A percentile compares a stretch with the other conserved stretches of the same genome.
phyloP scores from a whole-genome alignment of 2,329 filamentous ascomycete genomes.

The Pseudogymnoascus sp. region DNA sequence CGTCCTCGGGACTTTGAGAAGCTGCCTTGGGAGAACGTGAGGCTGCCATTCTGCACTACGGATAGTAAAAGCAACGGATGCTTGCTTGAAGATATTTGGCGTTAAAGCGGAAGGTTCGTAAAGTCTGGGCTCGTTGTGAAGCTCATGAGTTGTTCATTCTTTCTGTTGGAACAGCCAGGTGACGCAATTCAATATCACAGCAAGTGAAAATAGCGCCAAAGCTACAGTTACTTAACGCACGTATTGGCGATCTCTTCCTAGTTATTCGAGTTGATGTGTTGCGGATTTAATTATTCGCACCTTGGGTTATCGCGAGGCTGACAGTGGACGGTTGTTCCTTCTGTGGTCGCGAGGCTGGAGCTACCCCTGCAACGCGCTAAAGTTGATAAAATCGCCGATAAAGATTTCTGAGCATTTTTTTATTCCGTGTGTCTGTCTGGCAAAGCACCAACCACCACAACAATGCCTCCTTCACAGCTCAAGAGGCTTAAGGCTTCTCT shows the following conservation, averaged over 20 bases:
- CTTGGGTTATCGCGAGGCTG: background rate
- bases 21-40: background rate
- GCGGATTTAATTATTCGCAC: background rate
- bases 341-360: background rate
- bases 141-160: background rate
- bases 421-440: constrained; percentile 1
- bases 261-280: background rate
- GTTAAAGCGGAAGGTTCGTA: background rate
- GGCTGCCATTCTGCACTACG: background rate
- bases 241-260: background rate
- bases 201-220: background rate
- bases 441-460: constrained; percentile 19
- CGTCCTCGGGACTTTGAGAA: constrained; percentile 26
- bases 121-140: background rate
- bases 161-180: background rate
- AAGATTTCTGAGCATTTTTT: constrained; percentile 21
- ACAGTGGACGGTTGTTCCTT: background rate
- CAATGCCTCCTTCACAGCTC: constrained; percentile 91
- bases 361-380: constrained; percentile 8
- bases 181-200: background rate
- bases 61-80: background rate
- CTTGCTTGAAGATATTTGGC: background rate
- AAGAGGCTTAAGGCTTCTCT: constrained; percentile 92
- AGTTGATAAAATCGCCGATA: constrained; percentile 1
- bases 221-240: background rate